Conservation (phyloP, 2,329 filamentous ascomycete genomes). For the Colletotrichum sp. region DNA sequence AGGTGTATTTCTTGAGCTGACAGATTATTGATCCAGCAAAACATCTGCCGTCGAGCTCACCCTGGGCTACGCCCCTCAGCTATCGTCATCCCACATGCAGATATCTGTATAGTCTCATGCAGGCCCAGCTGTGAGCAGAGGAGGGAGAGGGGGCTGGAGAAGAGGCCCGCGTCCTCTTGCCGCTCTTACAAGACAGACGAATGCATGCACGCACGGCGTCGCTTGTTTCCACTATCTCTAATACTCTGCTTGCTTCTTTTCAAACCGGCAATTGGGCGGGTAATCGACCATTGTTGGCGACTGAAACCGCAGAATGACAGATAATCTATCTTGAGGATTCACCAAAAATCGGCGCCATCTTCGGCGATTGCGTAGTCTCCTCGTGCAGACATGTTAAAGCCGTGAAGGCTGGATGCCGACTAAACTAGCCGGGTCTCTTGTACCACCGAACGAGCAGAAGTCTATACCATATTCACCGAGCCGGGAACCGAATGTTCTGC, state of each 20-base stretch:
- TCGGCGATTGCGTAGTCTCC: neutral
- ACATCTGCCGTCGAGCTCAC: neutral
- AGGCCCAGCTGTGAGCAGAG: neutral
- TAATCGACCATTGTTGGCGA: neutral
- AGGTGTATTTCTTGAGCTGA: neutral
- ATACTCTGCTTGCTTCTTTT: neutral
- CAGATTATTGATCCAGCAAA: neutral
- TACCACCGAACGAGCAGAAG: neutral
- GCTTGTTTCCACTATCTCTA: neutral
- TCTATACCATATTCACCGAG: neutral
- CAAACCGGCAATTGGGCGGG: neutral
- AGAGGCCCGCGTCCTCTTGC: neutral
- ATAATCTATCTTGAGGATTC: neutral
- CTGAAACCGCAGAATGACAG: slow-evolving; percentile 1
- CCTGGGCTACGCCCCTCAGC: neutral
- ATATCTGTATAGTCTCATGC: neutral
- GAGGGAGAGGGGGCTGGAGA: neutral
- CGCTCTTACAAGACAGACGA: neutral
- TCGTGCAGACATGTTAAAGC: neutral
- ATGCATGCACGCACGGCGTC: neutral
- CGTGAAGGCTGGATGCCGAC: neutral
- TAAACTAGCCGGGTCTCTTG: neutral
- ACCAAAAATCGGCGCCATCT: neutral
- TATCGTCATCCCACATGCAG: neutral
- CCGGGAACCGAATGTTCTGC: neutral